Evolutionary conservation across 2,329 filamentous ascomycete species (phyloP), one percentile per base, ranked within the genome.

Genomic region (Lecanicillium sp.): DNA sequence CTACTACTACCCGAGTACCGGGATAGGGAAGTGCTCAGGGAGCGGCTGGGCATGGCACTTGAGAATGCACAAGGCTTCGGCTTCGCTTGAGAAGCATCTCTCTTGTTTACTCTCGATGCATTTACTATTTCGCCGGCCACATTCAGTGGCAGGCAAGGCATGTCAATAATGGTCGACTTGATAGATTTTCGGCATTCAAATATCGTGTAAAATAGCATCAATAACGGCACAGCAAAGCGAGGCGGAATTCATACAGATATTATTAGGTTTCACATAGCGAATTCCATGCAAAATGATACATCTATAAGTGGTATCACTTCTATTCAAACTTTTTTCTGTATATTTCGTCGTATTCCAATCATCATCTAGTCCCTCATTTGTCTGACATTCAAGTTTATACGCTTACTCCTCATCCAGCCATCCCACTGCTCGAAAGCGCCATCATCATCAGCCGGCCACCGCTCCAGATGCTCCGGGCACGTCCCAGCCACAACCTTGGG

Each of bases 1-100:
- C 62, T 98, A 33, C 64, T 94, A 47, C 60, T 98, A 44, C 92
- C 92, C 2, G 81, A 89, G 61, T 98, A 97, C 59, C 71, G 65
- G 39, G 77, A 76, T 29, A 77, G 70, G 54, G 79, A 84, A 43
- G 76, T 84, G 27, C 57, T 98, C 54, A 72, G 72, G 56, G 71
- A 81, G 62, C 86, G 89, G 53, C 62, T 98, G 53, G 72, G 69
- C n/a, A 79, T 94, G 70, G 92, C 92, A 37, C 68, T 98, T 54
- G 79, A 90, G 62, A 92, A 96, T 60, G 79, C 84, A 7, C 81
- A 84, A 54, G 90, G 92, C 0, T 97, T 97, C 65, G 92, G 90
- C 17, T 84, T 86, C 67, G 80, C 83, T 46, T 89, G 49, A 56
- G 19, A n/a, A 4, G 11, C 7, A 7, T 25, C 22, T 25, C 6